A percentile compares a stretch with the other conserved stretches of the same genome.
These are phyloP conservation scores for Clitocybe nebularis DNA, from an alignment of 1,284 basidiomycete species.

Conservation along the genomic window DNA sequence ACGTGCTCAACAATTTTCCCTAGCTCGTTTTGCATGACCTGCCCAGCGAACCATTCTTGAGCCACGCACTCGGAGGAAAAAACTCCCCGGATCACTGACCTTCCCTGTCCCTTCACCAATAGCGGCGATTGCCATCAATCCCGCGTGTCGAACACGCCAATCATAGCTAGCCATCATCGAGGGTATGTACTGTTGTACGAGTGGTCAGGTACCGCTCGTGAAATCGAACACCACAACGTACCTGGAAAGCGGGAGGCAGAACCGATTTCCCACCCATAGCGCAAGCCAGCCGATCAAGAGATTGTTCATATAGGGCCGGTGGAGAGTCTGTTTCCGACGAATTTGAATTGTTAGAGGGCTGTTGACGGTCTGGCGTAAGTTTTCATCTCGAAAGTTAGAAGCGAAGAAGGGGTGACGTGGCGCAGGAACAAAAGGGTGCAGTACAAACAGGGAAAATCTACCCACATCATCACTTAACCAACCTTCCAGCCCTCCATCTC, in stretches of 20 bases:
- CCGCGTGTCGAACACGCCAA: constrained; percentile 79
- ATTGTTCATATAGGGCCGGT: constrained; percentile 74
- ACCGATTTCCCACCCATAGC: constrained; percentile 70
- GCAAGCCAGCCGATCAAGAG: constrained; percentile 71
- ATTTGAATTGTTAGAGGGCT: constrained; percentile 63
- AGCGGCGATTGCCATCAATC: constrained; percentile 75
- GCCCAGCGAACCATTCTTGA: too few species aligned
- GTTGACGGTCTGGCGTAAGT: constrained; percentile 7
- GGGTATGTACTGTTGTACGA: constrained; percentile 52
- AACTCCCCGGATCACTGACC: constrained; percentile 35
- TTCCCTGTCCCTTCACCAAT: constrained; percentile 75
- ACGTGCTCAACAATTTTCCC: constrained; percentile 70
- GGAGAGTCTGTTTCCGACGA: constrained; percentile 59
- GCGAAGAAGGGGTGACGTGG: too few species aligned
- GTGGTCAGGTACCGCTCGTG: background rate
- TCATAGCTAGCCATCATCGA: constrained; percentile 75
- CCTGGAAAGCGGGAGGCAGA: constrained; percentile 70
- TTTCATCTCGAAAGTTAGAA: constrained; percentile 1
- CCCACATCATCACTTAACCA: constrained; percentile 74
- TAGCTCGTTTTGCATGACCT: constrained; percentile 75
- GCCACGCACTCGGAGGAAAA: too few species aligned
- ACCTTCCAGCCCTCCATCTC: constrained; percentile 44
- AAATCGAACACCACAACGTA: constrained; percentile 12
- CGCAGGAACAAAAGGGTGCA: too few species aligned
- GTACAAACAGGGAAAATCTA: constrained; percentile 14